Base-by-base conservation (phyloP, 148 eudicot species). In the Bassia scoparia region DNA sequence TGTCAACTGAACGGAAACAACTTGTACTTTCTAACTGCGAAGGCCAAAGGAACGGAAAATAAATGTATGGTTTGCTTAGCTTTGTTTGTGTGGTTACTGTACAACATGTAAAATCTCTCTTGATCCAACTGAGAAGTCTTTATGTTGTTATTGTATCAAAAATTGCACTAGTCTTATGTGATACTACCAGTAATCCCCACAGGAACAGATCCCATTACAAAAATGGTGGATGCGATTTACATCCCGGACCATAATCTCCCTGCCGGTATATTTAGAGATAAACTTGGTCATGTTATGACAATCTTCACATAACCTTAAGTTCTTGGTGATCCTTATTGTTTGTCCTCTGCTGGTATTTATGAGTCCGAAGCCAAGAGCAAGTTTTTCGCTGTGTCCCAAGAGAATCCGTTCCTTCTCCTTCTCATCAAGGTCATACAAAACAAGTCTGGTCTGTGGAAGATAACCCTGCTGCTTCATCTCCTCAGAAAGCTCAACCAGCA, bases 261-360 rank as follows among this genome's bases (percentile, higher is more conserved):
- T 84, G 4, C 81, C 76, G 5, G 88, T 77, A 70, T 84, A 95
- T 75, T 68, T 89, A 29, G 98, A 89, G 49, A 95, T 70, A 68
- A 91, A 87, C 83, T 89, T 95, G 31, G 92, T 95, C 74, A 95
- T 82, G 67, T 89, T 79, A 76, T 95, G 98, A 77, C 98, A 95
- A 76, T 95, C 97, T 83, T 95, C 96, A 76, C 98, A 95, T 59
- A 95, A 63, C 79, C 98, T 86, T 77, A 95, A 79, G 82, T 95
- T 95, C 90, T 91, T 95, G 50, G 90, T 86, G 61, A 95, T 85
- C 81, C 97, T 80, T 27, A 95, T 91, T 11, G 87, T 80, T 59
- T 85, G 83, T 26, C 96, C 93, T 72, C 72, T 86, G 30, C 84
- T 85, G 66, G 80, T 86, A 74, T 91, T 91, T 54, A 95, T 89